phyloP scores from a whole-genome alignment of 805 yeast species.

The Nematodospora valgi region DNA sequence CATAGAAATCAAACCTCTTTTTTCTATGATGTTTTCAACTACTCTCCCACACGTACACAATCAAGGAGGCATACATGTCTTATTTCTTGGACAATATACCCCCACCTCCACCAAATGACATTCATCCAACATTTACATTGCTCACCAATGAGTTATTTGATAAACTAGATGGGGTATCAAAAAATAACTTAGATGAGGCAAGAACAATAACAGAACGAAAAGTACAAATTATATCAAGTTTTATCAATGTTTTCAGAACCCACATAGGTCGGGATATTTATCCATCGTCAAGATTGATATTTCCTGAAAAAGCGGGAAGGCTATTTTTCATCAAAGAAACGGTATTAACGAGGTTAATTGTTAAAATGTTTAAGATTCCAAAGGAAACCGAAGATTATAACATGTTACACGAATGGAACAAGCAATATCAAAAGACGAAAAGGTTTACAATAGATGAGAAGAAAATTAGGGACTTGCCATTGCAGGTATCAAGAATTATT shows the following conservation, averaged over 20 bases:
- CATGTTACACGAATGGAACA: slow-evolving; percentile 35
- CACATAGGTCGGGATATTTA: slow-evolving; percentile 50
- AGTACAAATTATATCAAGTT: slow-evolving; percentile 23
- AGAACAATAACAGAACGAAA: slow-evolving; percentile 22
- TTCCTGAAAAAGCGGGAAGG: slow-evolving; percentile 64
- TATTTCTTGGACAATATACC: slow-evolving; percentile 14
- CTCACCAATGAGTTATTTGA: slow-evolving; percentile 40
- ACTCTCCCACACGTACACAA: not conserved
- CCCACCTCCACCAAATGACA: slow-evolving; percentile 30
- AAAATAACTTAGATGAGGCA: slow-evolving; percentile 19
- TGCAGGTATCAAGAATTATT: slow-evolving; percentile 48
- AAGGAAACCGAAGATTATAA: slow-evolving; percentile 58
- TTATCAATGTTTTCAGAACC: slow-evolving; percentile 28
- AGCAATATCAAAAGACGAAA: slow-evolving; percentile 27
- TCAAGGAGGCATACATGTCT: slow-evolving; percentile 4
- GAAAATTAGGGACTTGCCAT: slow-evolving; percentile 39
- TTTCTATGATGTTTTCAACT: no score
- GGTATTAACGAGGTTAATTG: slow-evolving; percentile 46
- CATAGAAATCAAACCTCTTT: no score
- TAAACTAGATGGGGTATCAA: slow-evolving; percentile 34
- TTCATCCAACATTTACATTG: slow-evolving; percentile 39
- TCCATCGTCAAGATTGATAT: slow-evolving; percentile 59
- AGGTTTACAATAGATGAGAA: slow-evolving; percentile 41
- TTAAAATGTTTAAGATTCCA: slow-evolving; percentile 55
- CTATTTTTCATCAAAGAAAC: slow-evolving; percentile 63